Percentiles rank a stretch among this genome's conserved stretches.
phyloP scores from a whole-genome alignment of 495 filamentous ascomycete genomes.

The Aspergillus heteromorphus region DNA sequence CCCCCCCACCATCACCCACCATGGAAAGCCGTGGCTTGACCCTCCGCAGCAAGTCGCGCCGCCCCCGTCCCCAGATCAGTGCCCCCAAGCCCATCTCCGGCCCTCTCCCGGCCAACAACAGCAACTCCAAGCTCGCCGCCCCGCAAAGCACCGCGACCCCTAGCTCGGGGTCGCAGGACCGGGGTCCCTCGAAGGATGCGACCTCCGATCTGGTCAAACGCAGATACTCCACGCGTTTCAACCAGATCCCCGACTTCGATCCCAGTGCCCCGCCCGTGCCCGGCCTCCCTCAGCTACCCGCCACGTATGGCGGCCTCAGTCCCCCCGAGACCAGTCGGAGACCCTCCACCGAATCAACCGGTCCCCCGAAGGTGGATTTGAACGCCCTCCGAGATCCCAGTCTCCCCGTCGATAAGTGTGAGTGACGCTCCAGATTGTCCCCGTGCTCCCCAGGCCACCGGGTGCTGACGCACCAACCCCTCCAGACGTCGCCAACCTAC shows the following conservation, averaged over 20 bases:
- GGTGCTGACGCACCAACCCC: constrained; percentile 1
- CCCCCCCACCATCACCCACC: constrained; percentile 1
- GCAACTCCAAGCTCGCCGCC: constrained; percentile 21
- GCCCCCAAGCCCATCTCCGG: constrained; percentile 76
- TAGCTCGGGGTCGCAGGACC: constrained; percentile 27
- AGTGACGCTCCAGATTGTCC: constrained; percentile 9
- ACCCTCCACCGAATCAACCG: constrained; percentile 36
- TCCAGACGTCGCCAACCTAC: constrained; percentile 67
- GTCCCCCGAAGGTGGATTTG: constrained; percentile 54
- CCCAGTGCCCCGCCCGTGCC: constrained; percentile 64
- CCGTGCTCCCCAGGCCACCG: neutral
- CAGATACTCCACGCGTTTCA: constrained; percentile 88
- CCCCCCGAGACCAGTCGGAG: constrained; percentile 43
- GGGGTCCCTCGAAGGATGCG: constrained; percentile 38
- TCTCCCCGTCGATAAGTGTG: constrained; percentile 61
- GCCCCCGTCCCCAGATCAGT: constrained; percentile 66
- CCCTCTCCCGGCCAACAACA: constrained; percentile 42
- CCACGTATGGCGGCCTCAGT: constrained; percentile 44
- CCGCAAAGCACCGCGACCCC: constrained; percentile 14
- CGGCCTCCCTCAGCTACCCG: constrained; percentile 44
- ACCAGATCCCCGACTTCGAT: constrained; percentile 66
- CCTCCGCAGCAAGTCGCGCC: constrained; percentile 81
- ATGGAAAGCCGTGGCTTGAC: constrained; percentile 70
- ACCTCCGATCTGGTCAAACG: constrained; percentile 92
- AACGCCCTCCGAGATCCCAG: constrained; percentile 75